Evolutionary conservation across 805 yeast species (phyloP), one percentile per base, ranked within the genome.

Genomic region (Kazachstania taianensis): DNA sequence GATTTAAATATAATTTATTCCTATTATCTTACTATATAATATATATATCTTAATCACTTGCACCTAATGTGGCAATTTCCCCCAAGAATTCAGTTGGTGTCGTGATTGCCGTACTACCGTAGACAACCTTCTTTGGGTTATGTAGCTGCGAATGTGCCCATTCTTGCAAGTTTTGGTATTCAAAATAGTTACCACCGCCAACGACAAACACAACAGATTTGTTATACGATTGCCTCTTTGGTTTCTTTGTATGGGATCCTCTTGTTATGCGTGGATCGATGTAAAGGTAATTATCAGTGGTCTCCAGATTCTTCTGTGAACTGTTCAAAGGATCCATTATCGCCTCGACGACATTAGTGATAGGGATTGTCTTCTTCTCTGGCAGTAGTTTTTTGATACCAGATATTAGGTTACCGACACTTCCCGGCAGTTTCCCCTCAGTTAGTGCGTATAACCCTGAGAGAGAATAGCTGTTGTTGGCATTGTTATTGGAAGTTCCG

Each of bases 141-240:
- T 62, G 66, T 31, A 61, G 52, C 33, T 55, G 62, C 5, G 63
- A 55, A 30, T 64, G 57, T 0, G 75, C 73, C 94, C 95, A 87
- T 57, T 87, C 95, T 58, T 84, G 94, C 52, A 92, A 70, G 52
- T 89, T 89, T 41, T 87, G 94, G 55, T 89, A 92, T 62, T 92
- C 99, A 43, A 83, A 63, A 55, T 86, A 92, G 59, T 84, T 87
- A 32, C 97, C 97, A 24, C 98, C 98, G 18, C 98, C 99, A 38
- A 92, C 87, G 35, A 87, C 84, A 57, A 92, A 92, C 15, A 92
- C 94, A 33, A 84, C 64, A 2, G 94, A 75, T 46, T 85, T 92
- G 40, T 75, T 76, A 57, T 83, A 85, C 8, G 78, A 65, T 46
- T 79, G 82, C 52, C 94, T 75, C 57, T 76, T 81, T 26, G 96